Conservation (phyloP, 2,329 filamentous ascomycete species). For the Bertia moriformis region DNA sequence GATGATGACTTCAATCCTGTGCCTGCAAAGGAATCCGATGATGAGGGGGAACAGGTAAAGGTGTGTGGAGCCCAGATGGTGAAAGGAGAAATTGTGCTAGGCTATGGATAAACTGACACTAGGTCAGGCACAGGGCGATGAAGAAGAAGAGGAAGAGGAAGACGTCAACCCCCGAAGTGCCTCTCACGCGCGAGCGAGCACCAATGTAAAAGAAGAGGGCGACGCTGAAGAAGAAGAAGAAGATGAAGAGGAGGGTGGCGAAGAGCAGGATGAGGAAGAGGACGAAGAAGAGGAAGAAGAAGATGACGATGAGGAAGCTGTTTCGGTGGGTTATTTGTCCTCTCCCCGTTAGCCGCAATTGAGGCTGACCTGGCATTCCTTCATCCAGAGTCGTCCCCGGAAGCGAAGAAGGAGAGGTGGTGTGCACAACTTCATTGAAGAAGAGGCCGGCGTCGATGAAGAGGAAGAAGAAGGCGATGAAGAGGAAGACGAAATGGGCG, state of each 20-base stretch:
- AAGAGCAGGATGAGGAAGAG: slow-evolving; percentile 31
- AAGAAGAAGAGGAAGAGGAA: slow-evolving; percentile 16
- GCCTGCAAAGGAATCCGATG: slow-evolving; percentile 31
- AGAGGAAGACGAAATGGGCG: slow-evolving; percentile 41
- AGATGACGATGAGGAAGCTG: slow-evolving; percentile 50
- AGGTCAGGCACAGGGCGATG: too few relatives aligned
- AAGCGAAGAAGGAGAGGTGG: slow-evolving; percentile 86
- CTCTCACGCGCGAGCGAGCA: slow-evolving; percentile 12
- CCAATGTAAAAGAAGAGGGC: slow-evolving; percentile 10
- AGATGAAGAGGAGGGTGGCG: slow-evolving; percentile 31
- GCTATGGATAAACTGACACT: too few relatives aligned
- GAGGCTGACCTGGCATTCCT: slow-evolving; percentile 77
- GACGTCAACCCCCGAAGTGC: not conserved
- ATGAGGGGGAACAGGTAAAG: slow-evolving; percentile 7
- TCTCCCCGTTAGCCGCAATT: slow-evolving; percentile 15
- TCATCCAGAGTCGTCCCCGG: slow-evolving; percentile 64
- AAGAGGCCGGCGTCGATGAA: slow-evolving; percentile 71
- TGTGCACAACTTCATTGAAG: slow-evolving; percentile 79
- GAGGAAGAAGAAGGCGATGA: slow-evolving; percentile 40
- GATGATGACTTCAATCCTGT: slow-evolving; percentile 46
- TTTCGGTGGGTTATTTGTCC: slow-evolving; percentile 16
- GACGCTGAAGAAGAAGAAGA: slow-evolving; percentile 10
- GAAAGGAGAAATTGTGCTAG: too few relatives aligned
- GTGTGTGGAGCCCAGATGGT: slow-evolving; percentile 26
- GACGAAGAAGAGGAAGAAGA: slow-evolving; percentile 50